Percentiles rank a stretch among this genome's conserved stretches.
Evolutionary conservation across 805 yeast species (phyloP).

Genomic region (Tetrapisispora pingtungensis): DNA sequence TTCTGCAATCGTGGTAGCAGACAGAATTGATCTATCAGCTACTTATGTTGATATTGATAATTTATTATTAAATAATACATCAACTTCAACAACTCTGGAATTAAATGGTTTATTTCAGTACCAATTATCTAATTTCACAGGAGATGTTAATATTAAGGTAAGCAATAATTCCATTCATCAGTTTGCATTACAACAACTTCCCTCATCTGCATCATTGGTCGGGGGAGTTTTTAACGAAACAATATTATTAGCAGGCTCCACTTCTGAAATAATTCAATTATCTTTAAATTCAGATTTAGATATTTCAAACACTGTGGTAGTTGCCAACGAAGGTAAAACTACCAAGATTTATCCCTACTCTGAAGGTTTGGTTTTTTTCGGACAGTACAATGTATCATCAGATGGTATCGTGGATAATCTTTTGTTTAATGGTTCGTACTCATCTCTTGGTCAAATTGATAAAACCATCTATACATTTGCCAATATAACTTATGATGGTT

Average conservation of each 20-base stretch:
- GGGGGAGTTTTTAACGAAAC: constrained; percentile 32
- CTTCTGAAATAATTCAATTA: constrained; percentile 32
- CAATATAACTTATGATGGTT: constrained; percentile 15
- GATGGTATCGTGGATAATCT: constrained; percentile 8
- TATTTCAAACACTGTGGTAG: constrained; percentile 6
- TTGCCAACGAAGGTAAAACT: constrained; percentile 13
- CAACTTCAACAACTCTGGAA: neutral
- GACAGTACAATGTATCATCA: constrained; percentile 11
- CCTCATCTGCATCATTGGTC: constrained; percentile 16
- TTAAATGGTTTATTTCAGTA: constrained; percentile 81
- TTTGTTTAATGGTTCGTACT: constrained; percentile 18
- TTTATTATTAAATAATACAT: neutral
- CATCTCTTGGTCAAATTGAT: constrained; percentile 7
- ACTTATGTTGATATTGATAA: neutral
- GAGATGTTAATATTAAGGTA: constrained; percentile 25
- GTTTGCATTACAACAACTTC: constrained; percentile 29
- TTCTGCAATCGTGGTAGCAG: constrained; percentile 51
- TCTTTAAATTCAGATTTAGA: constrained; percentile 18
- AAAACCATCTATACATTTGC: constrained; percentile 5
- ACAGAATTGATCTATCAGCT: constrained; percentile 39
- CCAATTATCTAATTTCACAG: constrained; percentile 55
- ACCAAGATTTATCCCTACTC: constrained; percentile 12
- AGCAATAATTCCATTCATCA: constrained; percentile 41
- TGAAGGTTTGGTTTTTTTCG: constrained; percentile 31
- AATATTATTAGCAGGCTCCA: constrained; percentile 41